These are phyloP conservation scores for Cucurbita maxima DNA, from an alignment of 306 rosid species.

Conservation along the genomic window DNA sequence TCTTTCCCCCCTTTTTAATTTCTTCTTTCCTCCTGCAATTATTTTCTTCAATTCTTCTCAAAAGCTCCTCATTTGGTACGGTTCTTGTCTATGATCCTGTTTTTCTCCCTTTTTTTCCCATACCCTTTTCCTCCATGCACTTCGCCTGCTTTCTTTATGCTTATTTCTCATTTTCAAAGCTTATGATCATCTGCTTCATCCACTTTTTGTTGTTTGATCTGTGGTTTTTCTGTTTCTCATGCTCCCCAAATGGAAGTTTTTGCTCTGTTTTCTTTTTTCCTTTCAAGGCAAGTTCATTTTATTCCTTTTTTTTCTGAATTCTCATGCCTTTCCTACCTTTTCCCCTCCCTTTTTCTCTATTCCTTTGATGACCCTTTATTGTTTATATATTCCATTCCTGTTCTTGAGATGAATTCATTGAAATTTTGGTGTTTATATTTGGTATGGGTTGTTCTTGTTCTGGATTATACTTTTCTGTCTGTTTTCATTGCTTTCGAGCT, in stretches of 20 bases:
- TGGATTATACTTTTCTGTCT: neutral
- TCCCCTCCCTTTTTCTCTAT: neutral
- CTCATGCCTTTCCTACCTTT: neutral
- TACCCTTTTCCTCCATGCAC: neutral
- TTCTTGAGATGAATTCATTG: neutral
- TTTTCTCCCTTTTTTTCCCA: neutral
- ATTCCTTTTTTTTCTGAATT: neutral
- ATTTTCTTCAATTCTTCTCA: neutral
- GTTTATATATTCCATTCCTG: neutral
- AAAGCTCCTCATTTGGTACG: neutral
- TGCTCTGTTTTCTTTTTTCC: neutral
- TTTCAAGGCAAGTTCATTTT: constrained; percentile 5
- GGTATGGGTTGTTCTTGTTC: neutral
- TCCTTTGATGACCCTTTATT: neutral
- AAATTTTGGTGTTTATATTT: neutral
- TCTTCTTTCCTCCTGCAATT: neutral
- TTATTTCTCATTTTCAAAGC: neutral
- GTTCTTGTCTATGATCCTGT: neutral
- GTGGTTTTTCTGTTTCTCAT: neutral
- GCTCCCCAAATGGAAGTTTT: neutral
- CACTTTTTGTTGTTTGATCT: neutral
- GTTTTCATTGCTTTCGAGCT: neutral
- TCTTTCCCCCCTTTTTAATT: neutral
- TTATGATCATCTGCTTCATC: neutral
- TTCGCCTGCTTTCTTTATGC: neutral